Evolutionary conservation across 495 filamentous ascomycete genomes (phyloP), one percentile per base, ranked within the genome.

Genomic region (Annulohypoxylon moriforme): DNA sequence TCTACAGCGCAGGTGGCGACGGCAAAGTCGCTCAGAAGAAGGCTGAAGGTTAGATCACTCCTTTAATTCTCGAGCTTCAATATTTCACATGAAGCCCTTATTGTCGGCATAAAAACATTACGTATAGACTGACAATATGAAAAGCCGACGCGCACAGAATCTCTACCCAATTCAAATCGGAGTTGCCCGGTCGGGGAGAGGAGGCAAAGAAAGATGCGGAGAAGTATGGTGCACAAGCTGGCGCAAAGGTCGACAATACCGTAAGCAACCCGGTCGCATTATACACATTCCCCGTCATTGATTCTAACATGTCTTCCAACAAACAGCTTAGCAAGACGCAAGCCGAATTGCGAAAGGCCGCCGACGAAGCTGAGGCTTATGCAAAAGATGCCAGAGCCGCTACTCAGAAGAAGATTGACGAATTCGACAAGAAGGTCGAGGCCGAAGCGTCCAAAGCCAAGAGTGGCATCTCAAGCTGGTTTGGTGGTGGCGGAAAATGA

Each of bases 1-100:
- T 98, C 59, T 98, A 97, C 82, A 85, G 82, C 22, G 92, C 95
- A 0, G 94, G 94, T 56, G 96, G 96, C 36, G 85, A 91, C 77
- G 87, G 92, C n/a, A 89, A 91, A 64, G 87, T 86, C 27, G 95
- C 95, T 10, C 87, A 91, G 85, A 92, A 94, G 83, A 81, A 94
- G 67, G 85, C 92, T 69, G 93, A 97, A 83, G 85, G 96, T 97
- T 80, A 56, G 44, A 36, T 40, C 34, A 0, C 29, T 61, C 14
- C 14, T 22, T 22, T 14, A 34, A 47, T 24, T n/a, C n/a, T 20
- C 1, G 8, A 14, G 1, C 20, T 20, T 29, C 4, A 40, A 33
- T 13, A 31, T 31, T n/a, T 34, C 9, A 14, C 20, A 9, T 27
- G 22, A 22, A 33, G 11, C 8, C 61, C 0, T 13, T 16, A n/a